Conservation (phyloP, 2,329 filamentous ascomycete genomes). For the Botrytis porri region DNA sequence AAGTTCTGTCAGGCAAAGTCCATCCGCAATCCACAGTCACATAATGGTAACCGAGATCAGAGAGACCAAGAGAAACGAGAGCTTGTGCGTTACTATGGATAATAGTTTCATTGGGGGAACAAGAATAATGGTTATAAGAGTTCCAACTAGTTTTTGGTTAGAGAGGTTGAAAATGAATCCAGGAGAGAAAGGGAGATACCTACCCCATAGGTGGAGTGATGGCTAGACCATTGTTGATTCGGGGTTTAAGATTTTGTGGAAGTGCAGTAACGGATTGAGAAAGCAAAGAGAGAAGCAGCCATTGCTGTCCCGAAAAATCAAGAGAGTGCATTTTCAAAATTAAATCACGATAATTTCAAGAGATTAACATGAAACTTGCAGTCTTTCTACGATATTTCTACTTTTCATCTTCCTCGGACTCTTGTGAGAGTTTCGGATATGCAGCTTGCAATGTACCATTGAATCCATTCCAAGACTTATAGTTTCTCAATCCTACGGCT, state of each 20-base stretch:
- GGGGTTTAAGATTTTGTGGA: constrained; percentile 3
- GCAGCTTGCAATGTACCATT: background rate
- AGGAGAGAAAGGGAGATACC: background rate
- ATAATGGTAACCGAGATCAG: constrained; percentile 47
- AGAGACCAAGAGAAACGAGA: constrained; percentile 45
- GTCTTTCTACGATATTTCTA: background rate
- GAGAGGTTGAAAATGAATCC: background rate
- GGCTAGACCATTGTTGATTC: constrained; percentile 31
- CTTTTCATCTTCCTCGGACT: background rate
- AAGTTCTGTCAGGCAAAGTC: constrained; percentile 37
- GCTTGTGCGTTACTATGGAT: constrained; percentile 48
- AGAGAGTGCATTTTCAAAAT: background rate
- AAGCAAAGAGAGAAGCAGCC: background rate
- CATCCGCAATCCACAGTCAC: constrained; percentile 53
- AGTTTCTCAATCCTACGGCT: background rate
- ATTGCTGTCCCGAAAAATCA: background rate
- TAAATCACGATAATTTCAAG: background rate
- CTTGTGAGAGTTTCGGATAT: background rate
- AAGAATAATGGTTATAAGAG: constrained; percentile 50
- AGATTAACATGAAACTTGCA: background rate
- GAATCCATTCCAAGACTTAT: background rate
- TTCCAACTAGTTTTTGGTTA: constrained; percentile 42
- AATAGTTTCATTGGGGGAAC: constrained; percentile 46
- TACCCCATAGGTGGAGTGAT: constrained; percentile 33
- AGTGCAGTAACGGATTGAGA: background rate